These are phyloP conservation scores for Protea cynaroides DNA, from an alignment of 164 flowering plant species.

Conservation along the genomic window DNA sequence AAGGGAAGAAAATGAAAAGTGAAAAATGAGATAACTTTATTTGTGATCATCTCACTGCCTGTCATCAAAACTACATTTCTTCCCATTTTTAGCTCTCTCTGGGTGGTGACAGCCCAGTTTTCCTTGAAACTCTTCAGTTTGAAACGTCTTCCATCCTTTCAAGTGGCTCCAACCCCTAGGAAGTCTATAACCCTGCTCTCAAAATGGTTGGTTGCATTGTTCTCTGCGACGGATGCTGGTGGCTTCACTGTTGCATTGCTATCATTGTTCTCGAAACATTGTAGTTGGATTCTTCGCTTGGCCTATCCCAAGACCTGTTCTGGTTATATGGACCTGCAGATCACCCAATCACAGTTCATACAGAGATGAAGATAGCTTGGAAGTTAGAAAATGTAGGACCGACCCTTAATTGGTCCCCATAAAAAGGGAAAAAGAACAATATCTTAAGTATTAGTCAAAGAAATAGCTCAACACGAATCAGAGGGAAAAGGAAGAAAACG, in stretches of 20 bases:
- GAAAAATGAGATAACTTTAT: no score
- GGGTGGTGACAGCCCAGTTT: background rate
- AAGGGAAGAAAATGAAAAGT: no score
- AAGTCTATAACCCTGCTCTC: slow-evolving; percentile 49
- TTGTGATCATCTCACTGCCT: no score
- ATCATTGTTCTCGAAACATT: slow-evolving; percentile 16
- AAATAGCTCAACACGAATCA: no score
- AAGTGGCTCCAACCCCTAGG: slow-evolving; percentile 79
- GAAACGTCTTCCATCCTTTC: slow-evolving; percentile 7
- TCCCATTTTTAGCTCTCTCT: background rate
- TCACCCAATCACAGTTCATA: slow-evolving; percentile 2
- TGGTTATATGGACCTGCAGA: slow-evolving; percentile 38
- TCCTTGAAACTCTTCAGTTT: no score
- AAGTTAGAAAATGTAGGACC: no score
- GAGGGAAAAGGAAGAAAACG: no score
- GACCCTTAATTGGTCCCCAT: no score
- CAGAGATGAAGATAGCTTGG: background rate
- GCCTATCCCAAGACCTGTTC: slow-evolving; percentile 34
- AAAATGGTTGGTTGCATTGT: slow-evolving; percentile 17
- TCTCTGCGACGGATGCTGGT: slow-evolving; percentile 18
- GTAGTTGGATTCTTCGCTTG: slow-evolving; percentile 20
- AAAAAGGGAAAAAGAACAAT: background rate
- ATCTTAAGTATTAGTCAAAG: background rate
- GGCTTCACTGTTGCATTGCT: slow-evolving; percentile 36
- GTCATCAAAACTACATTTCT: no score